phyloP scores from a whole-genome alignment of 306 rosid genomes.

The Cucumis melo region DNA sequence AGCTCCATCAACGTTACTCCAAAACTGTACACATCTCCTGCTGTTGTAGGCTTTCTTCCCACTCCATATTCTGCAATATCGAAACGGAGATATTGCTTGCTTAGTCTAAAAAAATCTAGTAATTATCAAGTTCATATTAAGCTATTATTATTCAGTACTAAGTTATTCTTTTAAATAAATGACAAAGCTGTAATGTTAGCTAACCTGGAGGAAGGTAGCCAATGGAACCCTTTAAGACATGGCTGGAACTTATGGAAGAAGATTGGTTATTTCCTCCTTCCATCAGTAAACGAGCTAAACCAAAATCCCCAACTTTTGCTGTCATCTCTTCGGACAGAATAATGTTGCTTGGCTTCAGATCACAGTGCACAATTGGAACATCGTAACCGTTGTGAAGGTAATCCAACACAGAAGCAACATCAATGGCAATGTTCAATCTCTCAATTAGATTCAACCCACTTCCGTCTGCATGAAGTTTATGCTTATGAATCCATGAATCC shows the following conservation, averaged over 20 bases:
- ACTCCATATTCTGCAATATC: constrained; percentile 47
- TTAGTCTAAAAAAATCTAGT: too few species aligned
- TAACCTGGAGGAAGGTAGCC: constrained; percentile 85
- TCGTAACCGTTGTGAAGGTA: constrained; percentile 59
- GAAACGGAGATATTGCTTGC: neutral
- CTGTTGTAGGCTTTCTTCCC: constrained; percentile 41
- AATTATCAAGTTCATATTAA: too few species aligned
- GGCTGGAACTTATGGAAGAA: constrained; percentile 30
- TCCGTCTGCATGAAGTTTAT: constrained; percentile 6
- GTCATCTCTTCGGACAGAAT: constrained; percentile 44
- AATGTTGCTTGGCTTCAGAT: constrained; percentile 70
- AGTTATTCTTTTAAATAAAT: too few species aligned
- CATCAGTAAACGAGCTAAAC: constrained; percentile 46
- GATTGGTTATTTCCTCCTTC: constrained; percentile 22
- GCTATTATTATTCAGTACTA: too few species aligned
- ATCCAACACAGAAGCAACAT: constrained; percentile 45
- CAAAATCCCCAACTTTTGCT: constrained; percentile 73
- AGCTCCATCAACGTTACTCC: constrained; percentile 52
- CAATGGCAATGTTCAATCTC: constrained; percentile 31
- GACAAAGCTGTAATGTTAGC: neutral
- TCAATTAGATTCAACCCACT: neutral
- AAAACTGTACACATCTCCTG: constrained; percentile 68
- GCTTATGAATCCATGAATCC: constrained; percentile 57
- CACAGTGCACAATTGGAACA: constrained; percentile 59
- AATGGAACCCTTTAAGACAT: constrained; percentile 51